These are phyloP conservation scores for Solanum virginianum DNA, from an alignment of 257 asterid species.

Conservation along the genomic window DNA sequence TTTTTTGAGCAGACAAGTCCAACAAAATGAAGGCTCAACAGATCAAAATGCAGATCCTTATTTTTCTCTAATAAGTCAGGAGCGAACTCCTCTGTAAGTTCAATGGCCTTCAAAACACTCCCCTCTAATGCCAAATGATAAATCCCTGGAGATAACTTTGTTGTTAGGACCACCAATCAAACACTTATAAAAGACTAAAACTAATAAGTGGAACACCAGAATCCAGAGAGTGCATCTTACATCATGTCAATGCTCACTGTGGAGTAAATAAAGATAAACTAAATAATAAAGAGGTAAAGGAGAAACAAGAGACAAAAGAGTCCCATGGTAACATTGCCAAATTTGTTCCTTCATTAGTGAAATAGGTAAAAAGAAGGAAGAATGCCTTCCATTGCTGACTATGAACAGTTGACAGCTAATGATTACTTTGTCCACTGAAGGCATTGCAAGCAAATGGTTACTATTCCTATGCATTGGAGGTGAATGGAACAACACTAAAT, in stretches of 20 bases:
- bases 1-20: constrained; percentile 64
- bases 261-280: not conserved
- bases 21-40: constrained; percentile 72
- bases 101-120: constrained; percentile 65
- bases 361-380: not conserved
- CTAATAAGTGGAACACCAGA: not conserved
- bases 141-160: constrained; percentile 45
- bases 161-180: not conserved
- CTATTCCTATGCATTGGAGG: not conserved
- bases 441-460: not conserved
- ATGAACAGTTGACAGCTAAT: too few relatives aligned
- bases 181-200: not conserved
- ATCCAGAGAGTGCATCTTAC: not conserved
- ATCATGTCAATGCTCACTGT: not conserved
- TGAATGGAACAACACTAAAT: not conserved
- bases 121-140: constrained; percentile 47
- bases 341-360: not conserved
- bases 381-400: too few relatives aligned
- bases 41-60: constrained; percentile 78
- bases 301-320: not conserved
- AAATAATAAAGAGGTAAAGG: not conserved
- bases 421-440: too few relatives aligned
- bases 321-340: not conserved
- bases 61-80: constrained; percentile 70
- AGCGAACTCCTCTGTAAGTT: constrained; percentile 56